Evolutionary conservation across 2,329 filamentous ascomycete genomes (phyloP), one percentile per base, ranked within the genome.

Genomic region (Parastagonospora nodorum): DNA sequence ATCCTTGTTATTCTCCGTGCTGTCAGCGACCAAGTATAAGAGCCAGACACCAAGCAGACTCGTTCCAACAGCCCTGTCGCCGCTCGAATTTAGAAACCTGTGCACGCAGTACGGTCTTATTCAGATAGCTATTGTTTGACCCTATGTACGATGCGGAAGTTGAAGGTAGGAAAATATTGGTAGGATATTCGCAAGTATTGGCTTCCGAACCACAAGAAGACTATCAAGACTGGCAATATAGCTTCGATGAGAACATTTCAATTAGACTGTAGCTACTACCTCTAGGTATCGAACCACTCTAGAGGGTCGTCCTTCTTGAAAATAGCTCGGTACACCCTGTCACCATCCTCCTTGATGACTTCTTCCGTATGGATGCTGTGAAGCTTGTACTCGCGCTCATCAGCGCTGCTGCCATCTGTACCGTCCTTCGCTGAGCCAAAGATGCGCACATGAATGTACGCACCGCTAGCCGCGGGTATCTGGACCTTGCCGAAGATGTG

Each of bases 361-460:
- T 72, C 69, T 50, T 72, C 68, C 0, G 69, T 72, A 39, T 72
- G 68, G 27, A 72, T 71, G 52, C 67, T 68, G 29, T 72, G 69
- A 14, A 72, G 36, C 48, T 61, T 69, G 37, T 68, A 66, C 32
- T 67, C 66, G 38, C 68, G 56, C 42, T 72, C 68, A 9, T 70
- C 69, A 3, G 49, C 24, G 42, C 55, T 66, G 38, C 60, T 68
- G 10, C 69, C 69, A 38, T 71, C 68, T 5, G 68, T 72, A 9
- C 67, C 67, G 0, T 72, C 67, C 39, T 70, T 68, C 0, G 69
- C 64, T 5, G 64, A 59, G 0, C 66, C 63, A 42, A 71, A 71
- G 11, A 72, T 47, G 15, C 69, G 63, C 5, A 71, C 49, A 36
- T 72, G 67, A 16, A 72, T 68, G 31, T 72, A 70, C 3, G 51